Base-by-base conservation (phyloP, 495 filamentous ascomycete species). In the Amniculicola lignicola region DNA sequence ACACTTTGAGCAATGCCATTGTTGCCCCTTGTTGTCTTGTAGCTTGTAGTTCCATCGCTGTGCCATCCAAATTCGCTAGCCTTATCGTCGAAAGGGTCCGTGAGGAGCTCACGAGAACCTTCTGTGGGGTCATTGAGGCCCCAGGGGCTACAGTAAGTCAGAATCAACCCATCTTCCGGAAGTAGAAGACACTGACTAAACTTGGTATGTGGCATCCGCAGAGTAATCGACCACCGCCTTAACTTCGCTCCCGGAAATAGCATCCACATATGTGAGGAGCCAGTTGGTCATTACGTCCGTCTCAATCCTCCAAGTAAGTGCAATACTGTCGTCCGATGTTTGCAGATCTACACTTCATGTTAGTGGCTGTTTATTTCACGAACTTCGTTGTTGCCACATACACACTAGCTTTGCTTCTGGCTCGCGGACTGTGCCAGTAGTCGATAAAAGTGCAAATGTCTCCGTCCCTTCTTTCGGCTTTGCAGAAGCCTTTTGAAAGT, bases 251-350 rank as follows among this genome's bases (percentile, higher is more conserved):
- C 67, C 71, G 33, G 65, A 62, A 7, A 54, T 59, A 7, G 76
- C 76, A 40, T 78, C 73, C 45, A 74, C 70, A 57, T 78, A 79
- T 11, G 74, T 72, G 38, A 79, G 51, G 21, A 79, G 70, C 73
- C 74, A 79, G 65, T 77, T 77, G 55, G 70, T 69, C 25, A 72
- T 45, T 27, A 77, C 56, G 41, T 79, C 75, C 0, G 76, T 77
- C 65, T 78, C 75, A 4, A 79, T 62, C 48, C 73, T 70, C 76
- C 76, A 79, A 0, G 74, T 69, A 18, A 77, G 65, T 15, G 68
- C 69, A 4, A 79, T 62, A 14, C 54, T 66, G 9, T 69, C 70
- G 14, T 72, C 67, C n/a, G 67, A 55, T 45, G 69, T 72, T 53
- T 70, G 65, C 40, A 76, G 68, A 63, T 78, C n/a, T n/a, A n/a